Conservation (phyloP, 2,329 filamentous ascomycete species). For the Epichloe scottii region DNA sequence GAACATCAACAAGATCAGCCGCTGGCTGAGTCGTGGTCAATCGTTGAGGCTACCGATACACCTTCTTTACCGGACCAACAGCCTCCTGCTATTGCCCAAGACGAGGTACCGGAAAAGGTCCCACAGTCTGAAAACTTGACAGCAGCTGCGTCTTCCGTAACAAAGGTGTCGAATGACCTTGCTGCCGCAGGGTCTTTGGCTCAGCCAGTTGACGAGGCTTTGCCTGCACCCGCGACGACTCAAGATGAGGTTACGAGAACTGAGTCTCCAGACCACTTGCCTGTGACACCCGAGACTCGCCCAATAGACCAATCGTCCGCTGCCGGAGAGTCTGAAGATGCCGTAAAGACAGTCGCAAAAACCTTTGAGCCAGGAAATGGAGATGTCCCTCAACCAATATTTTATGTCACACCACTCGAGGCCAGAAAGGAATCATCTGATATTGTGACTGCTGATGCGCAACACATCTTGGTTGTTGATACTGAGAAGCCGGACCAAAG, state of each 20-base stretch:
- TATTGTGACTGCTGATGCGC: not conserved
- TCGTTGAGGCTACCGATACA: not conserved
- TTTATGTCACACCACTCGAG: not conserved
- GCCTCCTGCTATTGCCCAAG: not conserved
- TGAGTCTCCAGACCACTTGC: not conserved
- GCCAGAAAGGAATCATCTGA: not conserved
- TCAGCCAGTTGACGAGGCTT: not conserved
- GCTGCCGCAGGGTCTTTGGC: not conserved
- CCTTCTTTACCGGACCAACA: not conserved
- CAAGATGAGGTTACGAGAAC: not conserved
- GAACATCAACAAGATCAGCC: not conserved
- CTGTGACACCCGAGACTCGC: not conserved
- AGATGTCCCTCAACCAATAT: not conserved
- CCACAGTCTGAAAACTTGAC: not conserved
- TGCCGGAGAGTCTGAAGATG: not conserved
- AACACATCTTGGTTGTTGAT: not conserved
- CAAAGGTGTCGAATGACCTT: not conserved
- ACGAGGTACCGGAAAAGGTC: not conserved
- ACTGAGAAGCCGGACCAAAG: not conserved
- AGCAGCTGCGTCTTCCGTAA: not conserved
- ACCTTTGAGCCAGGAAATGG: not conserved
- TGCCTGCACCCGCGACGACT: not conserved
- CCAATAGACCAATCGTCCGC: too few species aligned
- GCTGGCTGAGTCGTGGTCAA: not conserved
- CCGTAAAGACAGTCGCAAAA: not conserved